A percentile compares a stretch with the other conserved stretches of the same genome.
phyloP scores from a whole-genome alignment of 2,329 filamentous ascomycete genomes.

The Curvularia spicifera region DNA sequence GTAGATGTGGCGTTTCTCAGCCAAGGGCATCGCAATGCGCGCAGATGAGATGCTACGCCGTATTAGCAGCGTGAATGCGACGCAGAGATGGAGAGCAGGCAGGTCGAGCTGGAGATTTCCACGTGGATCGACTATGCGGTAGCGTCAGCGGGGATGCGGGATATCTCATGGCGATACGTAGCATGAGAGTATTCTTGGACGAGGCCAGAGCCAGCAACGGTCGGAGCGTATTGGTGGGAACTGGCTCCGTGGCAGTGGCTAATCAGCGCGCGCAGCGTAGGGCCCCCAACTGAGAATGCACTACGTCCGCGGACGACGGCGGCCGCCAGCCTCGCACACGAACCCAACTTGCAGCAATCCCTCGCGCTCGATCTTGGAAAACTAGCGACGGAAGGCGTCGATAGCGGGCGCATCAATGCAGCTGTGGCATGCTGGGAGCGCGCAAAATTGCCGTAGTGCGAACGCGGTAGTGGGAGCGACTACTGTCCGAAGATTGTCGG shows the following conservation, averaged over 20 bases:
- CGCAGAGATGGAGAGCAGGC: no score
- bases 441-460: slow-evolving; percentile 8
- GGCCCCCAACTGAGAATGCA: neutral
- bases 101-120: slow-evolving; percentile 1
- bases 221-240: slow-evolving; percentile 6
- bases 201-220: slow-evolving; percentile 7
- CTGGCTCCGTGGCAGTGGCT: neutral
- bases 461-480: slow-evolving; percentile 8
- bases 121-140: slow-evolving; percentile 14
- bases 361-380: neutral
- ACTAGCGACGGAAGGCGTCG: slow-evolving; percentile 6
- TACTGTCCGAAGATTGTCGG: slow-evolving; percentile 9
- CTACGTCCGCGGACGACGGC: neutral
- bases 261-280: neutral
- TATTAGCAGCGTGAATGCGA: neutral
- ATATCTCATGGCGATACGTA: no score
- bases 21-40: no score
- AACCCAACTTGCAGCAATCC: no score
- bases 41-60: neutral
- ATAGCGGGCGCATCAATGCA: slow-evolving; percentile 2
- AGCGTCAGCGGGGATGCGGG: slow-evolving; percentile 16
- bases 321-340: neutral
- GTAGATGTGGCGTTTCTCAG: neutral
- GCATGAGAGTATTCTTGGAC: neutral
- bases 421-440: neutral